Conservation (phyloP, 371 early-diverging fungal genomes). For the Rozella allomycis region DNA sequence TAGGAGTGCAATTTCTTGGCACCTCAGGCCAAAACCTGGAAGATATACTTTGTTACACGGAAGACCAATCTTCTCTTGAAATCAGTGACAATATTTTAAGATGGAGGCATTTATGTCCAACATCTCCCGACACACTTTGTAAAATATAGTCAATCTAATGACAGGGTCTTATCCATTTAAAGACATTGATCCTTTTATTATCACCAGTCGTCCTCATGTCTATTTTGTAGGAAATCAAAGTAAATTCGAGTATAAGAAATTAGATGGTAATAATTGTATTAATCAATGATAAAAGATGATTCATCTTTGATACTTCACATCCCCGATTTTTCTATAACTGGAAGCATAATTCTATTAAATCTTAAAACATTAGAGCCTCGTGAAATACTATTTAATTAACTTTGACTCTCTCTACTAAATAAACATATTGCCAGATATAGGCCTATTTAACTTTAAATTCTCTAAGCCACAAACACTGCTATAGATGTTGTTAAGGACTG, state of each 20-base stretch:
- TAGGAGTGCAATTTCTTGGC: constrained; percentile 44
- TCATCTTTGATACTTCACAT: constrained; percentile 2
- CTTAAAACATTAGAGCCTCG: background rate
- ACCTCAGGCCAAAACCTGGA: constrained; percentile 67
- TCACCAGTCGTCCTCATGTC: constrained; percentile 46
- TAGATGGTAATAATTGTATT: constrained; percentile 21
- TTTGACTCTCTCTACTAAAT: too few species aligned
- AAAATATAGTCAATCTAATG: constrained; percentile 5
- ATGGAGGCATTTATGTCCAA: constrained; percentile 72
- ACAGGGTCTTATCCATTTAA: constrained; percentile 66
- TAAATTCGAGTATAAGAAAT: constrained; percentile 34
- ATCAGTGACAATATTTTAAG: constrained; percentile 41
- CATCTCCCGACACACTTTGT: constrained; percentile 81
- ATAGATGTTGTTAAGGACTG: too few species aligned
- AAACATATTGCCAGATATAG: too few species aligned
- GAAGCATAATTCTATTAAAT: constrained; percentile 1
- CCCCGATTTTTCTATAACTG: constrained; percentile 2
- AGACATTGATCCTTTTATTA: constrained; percentile 60
- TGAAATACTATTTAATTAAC: too few species aligned
- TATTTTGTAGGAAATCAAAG: constrained; percentile 78
- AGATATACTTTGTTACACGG: constrained; percentile 46
- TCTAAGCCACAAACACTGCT: too few species aligned
- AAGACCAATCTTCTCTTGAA: constrained; percentile 32
- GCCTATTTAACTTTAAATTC: too few species aligned
- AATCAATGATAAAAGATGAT: too few species aligned